Evolutionary conservation across 306 rosid species (phyloP).

Genomic region (Sechiopsis laciniata): DNA sequence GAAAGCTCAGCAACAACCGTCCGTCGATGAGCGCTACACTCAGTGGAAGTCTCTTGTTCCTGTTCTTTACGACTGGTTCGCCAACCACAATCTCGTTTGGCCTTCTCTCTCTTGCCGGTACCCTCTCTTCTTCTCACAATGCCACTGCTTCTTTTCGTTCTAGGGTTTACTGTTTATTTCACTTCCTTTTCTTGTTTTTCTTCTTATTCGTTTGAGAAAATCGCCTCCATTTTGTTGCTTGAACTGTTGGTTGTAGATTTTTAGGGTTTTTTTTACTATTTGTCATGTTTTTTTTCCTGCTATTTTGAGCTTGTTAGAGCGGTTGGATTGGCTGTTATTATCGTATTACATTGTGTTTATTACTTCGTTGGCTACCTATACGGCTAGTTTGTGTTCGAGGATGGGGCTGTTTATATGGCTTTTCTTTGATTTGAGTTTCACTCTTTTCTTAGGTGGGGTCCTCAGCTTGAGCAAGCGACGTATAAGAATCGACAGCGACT

Average conservation of each 20-base stretch:
- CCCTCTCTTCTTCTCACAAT: background rate
- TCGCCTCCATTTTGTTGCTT: background rate
- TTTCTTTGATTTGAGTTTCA: constrained; percentile 4
- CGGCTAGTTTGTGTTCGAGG: no score
- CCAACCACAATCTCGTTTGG: constrained; percentile 92
- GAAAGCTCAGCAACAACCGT: constrained; percentile 49
- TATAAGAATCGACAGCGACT: constrained; percentile 91
- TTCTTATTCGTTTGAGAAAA: no score
- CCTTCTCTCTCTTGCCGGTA: constrained; percentile 97
- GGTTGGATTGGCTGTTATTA: background rate
- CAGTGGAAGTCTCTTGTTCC: constrained; percentile 91
- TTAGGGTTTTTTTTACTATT: constrained; percentile 15
- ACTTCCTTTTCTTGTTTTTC: background rate
- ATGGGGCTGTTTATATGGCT: no score
- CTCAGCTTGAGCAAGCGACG: constrained; percentile 62
- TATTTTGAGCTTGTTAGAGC: background rate
- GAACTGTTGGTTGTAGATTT: background rate
- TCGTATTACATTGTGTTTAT: no score
- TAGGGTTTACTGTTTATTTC: constrained; percentile 21
- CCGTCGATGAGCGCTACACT: constrained; percentile 69
- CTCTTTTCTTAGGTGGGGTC: constrained; percentile 71
- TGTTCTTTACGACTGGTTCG: constrained; percentile 90
- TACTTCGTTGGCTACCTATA: no score
- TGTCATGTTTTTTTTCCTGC: no score
- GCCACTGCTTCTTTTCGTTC: background rate